phyloP scores from a whole-genome alignment of 179 eudicot species.

The Spergularia azorica region DNA sequence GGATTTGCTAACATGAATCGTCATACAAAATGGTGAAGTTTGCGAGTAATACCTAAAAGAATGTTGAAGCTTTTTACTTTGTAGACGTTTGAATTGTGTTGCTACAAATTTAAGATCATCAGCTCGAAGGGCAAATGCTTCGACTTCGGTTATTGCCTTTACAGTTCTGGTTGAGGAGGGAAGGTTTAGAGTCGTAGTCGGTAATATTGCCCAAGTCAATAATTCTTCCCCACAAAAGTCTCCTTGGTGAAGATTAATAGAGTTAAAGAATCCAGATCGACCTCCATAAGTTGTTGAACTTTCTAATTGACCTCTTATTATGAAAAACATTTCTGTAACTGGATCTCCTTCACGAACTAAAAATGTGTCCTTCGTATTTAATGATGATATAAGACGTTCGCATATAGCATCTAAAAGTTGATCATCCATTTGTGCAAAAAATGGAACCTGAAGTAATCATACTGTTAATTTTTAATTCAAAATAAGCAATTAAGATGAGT shows the following conservation, averaged over 20 bases:
- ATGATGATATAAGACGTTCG: conserved; percentile 71
- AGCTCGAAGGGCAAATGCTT: conserved; percentile 77
- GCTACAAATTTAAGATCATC: conserved; percentile 84
- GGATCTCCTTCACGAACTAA: conserved; percentile 83
- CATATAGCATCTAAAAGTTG: conserved; percentile 93
- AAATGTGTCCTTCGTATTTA: conserved; percentile 65
- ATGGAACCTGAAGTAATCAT: conserved; percentile 60
- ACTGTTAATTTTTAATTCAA: too few species aligned
- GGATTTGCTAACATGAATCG: neutral
- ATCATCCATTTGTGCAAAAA: conserved; percentile 89
- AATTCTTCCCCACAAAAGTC: conserved; percentile 91
- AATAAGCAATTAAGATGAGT: too few species aligned
- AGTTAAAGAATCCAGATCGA: conserved; percentile 79
- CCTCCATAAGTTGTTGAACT: conserved; percentile 95
- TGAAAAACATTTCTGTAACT: conserved; percentile 80
- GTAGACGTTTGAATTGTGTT: conserved; percentile 74
- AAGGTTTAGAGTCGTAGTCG: conserved; percentile 57
- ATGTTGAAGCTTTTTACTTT: conserved; percentile 84
- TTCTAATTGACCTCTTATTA: conserved; percentile 80
- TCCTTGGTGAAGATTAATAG: conserved; percentile 76
- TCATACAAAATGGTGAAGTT: neutral
- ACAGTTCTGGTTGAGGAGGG: conserved; percentile 86
- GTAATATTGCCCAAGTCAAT: conserved; percentile 85
- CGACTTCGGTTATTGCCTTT: conserved; percentile 72
- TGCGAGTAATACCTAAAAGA: conserved; percentile 57